Conservation (phyloP, 2,329 filamentous ascomycete genomes). For the Akanthomyces uredinophilus region DNA sequence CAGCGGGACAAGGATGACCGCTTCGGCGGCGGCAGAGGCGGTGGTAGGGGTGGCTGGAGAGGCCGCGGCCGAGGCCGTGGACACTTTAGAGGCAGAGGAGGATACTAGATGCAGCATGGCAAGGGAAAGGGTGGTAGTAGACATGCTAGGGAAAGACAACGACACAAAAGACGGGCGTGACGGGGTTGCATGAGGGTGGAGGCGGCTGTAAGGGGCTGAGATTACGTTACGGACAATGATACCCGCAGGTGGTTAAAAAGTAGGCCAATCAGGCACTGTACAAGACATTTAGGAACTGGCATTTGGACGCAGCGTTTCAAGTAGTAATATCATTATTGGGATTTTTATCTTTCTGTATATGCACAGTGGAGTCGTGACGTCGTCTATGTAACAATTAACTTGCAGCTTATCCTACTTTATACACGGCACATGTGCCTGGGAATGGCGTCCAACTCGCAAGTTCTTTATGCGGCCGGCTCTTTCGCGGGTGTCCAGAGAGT, state of each 20-base stretch:
- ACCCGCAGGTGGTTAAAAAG: conserved; percentile 1
- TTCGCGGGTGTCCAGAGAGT: conserved; percentile 39
- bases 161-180: neutral
- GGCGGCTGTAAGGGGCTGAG: neutral
- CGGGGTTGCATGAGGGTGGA: neutral
- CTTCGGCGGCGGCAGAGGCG: conserved; percentile 24
- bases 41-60: conserved; percentile 35
- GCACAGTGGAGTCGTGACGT: conserved; percentile 26
- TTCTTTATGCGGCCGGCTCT: neutral
- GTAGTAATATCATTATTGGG: neutral
- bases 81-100: conserved; percentile 32
- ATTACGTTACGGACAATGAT: conserved; percentile 1
- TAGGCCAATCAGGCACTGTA: neutral
- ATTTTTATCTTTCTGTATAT: conserved; percentile 14
- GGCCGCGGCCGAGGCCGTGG: conserved; percentile 26
- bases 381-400: conserved; percentile 25
- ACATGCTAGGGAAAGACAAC: too few relatives aligned
- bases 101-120: conserved; percentile 17
- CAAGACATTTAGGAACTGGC: neutral
- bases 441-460: neutral
- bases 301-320: neutral
- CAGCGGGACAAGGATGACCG: conserved; percentile 20
- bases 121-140: too few relatives aligned
- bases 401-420: conserved; percentile 20
- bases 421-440: conserved; percentile 3